Evolutionary conservation across 2,329 filamentous ascomycete genomes (phyloP), one percentile per base, ranked within the genome.

Genomic region (Purpureocillium lavendulum): DNA sequence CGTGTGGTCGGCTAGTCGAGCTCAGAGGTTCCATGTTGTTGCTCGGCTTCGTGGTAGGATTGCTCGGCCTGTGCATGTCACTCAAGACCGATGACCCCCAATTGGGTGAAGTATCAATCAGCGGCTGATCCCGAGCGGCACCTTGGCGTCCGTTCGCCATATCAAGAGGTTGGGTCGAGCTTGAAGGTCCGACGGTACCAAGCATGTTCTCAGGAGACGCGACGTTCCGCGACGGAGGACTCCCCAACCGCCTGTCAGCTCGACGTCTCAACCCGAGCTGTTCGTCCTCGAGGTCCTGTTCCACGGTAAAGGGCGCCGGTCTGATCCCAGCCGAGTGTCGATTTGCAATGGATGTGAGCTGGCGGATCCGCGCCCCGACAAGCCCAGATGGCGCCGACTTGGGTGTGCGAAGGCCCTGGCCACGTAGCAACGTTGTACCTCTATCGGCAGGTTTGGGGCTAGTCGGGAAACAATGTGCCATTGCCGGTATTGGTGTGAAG

Each of bases 1-100:
- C 69, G 35, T 61, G 57, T 6, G 58, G 59, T 35, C 60, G 60
- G 35, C 57, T 53, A 9, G 51, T 56, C 3, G 61, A 59, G 7
- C 59, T 62, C 2, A 54, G 59, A 2, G 42, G 51, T 36, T 51
- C 6, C 6, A 10, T 26, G 10, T 26, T 10, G 21, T 26, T 5
- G 5, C 5, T 26, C 21, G 21, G 14, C 26, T 31, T 29, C 38
- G 37, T 35, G 44, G n/a, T n/a, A n/a, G n/a, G n/a, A n/a, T n/a
- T n/a, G n/a, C n/a, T n/a, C n/a, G n/a, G n/a, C n/a, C n/a, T n/a
- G n/a, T n/a, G n/a, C n/a, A n/a, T n/a, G n/a, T n/a, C n/a, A n/a
- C n/a, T n/a, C n/a, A n/a, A n/a, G n/a, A n/a, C n/a, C n/a, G n/a
- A n/a, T n/a, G n/a, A n/a, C n/a, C n/a, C n/a, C n/a, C n/a, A n/a